These are phyloP conservation scores for Periconia sp. DNA, from an alignment of 2,329 filamentous ascomycete genomes.

Conservation along the genomic window DNA sequence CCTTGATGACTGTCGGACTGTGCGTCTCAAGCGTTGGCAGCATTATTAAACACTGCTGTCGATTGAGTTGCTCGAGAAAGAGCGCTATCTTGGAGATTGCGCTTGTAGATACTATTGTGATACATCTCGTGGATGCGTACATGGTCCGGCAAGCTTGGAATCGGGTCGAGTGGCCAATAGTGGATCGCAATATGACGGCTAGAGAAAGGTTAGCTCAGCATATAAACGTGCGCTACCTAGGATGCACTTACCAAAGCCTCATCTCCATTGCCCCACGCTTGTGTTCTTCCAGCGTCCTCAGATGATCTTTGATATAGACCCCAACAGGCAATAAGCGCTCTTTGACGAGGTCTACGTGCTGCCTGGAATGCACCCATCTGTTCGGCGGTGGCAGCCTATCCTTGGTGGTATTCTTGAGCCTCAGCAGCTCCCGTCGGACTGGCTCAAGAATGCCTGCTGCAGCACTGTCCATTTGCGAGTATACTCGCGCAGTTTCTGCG, in stretches of 20 bases:
- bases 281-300: constrained; percentile 2
- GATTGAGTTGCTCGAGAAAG: too few species aligned
- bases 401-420: constrained; percentile 13
- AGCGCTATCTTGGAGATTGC: too few species aligned
- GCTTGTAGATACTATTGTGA: neutral
- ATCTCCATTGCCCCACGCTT: constrained; percentile 14
- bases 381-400: constrained; percentile 14
- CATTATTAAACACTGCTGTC: too few species aligned
- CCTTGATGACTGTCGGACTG: too few species aligned
- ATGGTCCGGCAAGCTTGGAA: neutral
- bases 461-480: neutral
- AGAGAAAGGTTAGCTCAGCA: neutral
- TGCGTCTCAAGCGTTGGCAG: too few species aligned
- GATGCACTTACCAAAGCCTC: constrained; percentile 18
- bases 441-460: constrained; percentile 12
- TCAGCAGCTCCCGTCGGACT: constrained; percentile 10
- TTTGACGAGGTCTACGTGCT: constrained; percentile 20
- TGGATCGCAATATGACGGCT: constrained; percentile 1
- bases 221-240: too few species aligned
- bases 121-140: constrained; percentile 1
- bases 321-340: constrained; percentile 22
- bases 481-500: neutral
- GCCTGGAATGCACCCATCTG: constrained; percentile 9
- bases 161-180: neutral
- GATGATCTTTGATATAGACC: constrained; percentile 8